Percentiles rank a stretch among this genome's conserved stretches.
Conservation (phyloP, 106 monocot species). For the Allium sativum region DNA sequence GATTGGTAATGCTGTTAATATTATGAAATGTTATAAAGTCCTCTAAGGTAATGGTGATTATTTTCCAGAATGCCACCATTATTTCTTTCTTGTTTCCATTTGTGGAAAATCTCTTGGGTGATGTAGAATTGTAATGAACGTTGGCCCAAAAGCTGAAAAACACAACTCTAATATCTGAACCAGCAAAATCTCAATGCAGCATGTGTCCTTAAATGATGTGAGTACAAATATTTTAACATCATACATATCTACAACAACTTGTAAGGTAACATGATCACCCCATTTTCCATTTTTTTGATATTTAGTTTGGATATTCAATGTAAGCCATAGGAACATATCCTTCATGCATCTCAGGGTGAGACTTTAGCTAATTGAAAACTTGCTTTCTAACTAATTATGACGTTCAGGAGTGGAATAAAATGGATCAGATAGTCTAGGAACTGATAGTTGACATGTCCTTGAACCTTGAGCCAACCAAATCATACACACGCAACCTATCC, state of each 20-base stretch:
- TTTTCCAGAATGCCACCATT: constrained; percentile 46
- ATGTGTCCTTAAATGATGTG: no score
- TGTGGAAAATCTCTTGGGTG: constrained; percentile 52
- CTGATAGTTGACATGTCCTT: constrained; percentile 72
- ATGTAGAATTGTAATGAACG: constrained; percentile 76
- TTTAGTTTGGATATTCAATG: constrained; percentile 55
- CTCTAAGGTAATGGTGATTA: background rate
- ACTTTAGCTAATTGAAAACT: constrained; percentile 66
- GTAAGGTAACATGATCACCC: constrained; percentile 97
- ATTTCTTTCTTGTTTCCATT: constrained; percentile 34
- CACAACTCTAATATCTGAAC: constrained; percentile 44
- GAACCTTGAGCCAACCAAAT: constrained; percentile 55
- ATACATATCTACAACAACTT: no score
- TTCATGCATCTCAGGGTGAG: constrained; percentile 53
- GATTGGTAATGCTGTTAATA: no score
- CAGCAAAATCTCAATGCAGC: no score
- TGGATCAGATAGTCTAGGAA: constrained; percentile 86
- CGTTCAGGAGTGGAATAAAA: constrained; percentile 68
- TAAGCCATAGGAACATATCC: constrained; percentile 94
- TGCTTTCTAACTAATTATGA: constrained; percentile 78
- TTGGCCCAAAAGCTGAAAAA: constrained; percentile 81
- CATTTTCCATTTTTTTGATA: constrained; percentile 78
- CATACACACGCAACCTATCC: constrained; percentile 51
- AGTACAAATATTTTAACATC: no score
- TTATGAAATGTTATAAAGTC: no score